Evolutionary conservation across 768 basidiomycete species (phyloP).

Genomic region (Dendrothele bispora): DNA sequence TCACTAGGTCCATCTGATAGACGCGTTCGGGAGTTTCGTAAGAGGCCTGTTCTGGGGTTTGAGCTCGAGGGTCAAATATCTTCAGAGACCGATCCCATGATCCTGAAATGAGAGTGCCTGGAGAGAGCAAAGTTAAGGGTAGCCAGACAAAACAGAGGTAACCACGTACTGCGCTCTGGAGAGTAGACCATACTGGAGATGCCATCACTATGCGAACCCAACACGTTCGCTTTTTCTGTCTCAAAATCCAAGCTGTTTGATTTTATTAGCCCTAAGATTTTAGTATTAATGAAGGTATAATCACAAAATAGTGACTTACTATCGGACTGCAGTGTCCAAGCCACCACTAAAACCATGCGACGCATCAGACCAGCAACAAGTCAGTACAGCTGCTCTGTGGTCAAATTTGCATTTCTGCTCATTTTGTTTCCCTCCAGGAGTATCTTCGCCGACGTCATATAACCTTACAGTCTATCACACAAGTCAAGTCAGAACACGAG

Average conservation of each 20-base stretch:
- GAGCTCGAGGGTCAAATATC: slow-evolving; percentile 80
- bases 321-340: slow-evolving; percentile 77
- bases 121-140: not conserved
- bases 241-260: slow-evolving; percentile 81
- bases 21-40: slow-evolving; percentile 79
- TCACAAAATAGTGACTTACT: slow-evolving; percentile 50
- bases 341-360: slow-evolving; percentile 82
- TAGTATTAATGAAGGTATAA: not conserved
- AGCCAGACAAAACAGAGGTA: not conserved
- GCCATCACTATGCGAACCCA: slow-evolving; percentile 82
- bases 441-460: slow-evolving; percentile 58
- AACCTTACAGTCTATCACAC: slow-evolving; percentile 35
- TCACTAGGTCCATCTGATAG: slow-evolving; percentile 79
- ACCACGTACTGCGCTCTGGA: slow-evolving; percentile 56
- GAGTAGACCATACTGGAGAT: slow-evolving; percentile 78
- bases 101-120: slow-evolving; percentile 78
- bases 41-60: slow-evolving; percentile 55
- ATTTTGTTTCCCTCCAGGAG: slow-evolving; percentile 49
- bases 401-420: slow-evolving; percentile 81
- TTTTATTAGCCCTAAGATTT: not conserved
- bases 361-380: slow-evolving; percentile 70
- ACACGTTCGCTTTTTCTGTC: slow-evolving; percentile 65
- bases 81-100: slow-evolving; percentile 92
- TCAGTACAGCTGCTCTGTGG: slow-evolving; percentile 87
- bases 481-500: slow-evolving; percentile 9